Evolutionary conservation across 345 rosid species (phyloP).

Genomic region (Gynandropsis gynandra): DNA sequence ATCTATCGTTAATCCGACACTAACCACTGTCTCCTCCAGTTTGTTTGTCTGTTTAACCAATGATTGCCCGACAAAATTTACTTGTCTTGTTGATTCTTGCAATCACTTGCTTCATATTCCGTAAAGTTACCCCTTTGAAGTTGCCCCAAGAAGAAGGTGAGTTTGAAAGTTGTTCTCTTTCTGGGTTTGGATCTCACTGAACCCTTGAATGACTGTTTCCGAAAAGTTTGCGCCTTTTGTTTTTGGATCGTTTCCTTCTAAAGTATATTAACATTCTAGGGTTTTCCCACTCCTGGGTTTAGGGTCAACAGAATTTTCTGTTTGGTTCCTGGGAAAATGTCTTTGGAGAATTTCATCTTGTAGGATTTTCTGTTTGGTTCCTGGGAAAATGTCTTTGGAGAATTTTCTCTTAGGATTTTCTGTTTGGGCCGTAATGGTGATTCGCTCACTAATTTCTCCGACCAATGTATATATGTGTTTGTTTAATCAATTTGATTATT

Average conservation of each 20-base stretch:
- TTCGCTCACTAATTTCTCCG: conserved; percentile 1
- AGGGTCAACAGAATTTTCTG: background rate
- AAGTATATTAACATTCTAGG: background rate
- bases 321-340: conserved; percentile 1
- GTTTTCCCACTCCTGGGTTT: conserved; percentile 2
- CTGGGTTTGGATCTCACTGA: background rate
- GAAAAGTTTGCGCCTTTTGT: conserved; percentile 9
- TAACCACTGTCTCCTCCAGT: conserved; percentile 12
- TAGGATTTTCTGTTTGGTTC: conserved; percentile 3
- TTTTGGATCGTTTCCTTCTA: conserved; percentile 6
- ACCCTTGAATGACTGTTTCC: background rate
- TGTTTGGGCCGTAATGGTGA: background rate
- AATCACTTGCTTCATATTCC: conserved; percentile 35
- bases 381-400: background rate
- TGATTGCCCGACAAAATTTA: conserved; percentile 29
- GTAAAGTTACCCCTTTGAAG: conserved; percentile 30
- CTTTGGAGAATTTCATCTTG: background rate
- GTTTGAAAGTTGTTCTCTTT: conserved; percentile 19
- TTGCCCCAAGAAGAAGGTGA: conserved; percentile 54
- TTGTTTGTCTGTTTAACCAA: conserved; percentile 7
- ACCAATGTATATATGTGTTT: background rate
- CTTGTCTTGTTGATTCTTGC: conserved; percentile 32
- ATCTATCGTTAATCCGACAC: background rate
- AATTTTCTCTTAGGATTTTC: conserved; percentile 3
- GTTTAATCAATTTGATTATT: conserved; percentile 1